Conservation (phyloP, 176 grass and related monocot species). For the Juncus effusus region DNA sequence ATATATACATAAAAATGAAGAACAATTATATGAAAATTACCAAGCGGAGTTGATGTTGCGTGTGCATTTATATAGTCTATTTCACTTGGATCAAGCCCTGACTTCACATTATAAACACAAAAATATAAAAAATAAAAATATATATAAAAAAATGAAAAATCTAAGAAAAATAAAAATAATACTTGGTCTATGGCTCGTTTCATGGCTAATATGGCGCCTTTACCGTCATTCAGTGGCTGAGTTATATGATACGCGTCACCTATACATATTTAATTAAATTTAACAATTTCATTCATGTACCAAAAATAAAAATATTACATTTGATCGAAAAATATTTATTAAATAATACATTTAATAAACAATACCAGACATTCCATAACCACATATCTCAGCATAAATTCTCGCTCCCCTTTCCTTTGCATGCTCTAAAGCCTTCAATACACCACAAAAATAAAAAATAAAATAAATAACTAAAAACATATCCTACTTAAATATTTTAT, state of each 20-base stretch:
- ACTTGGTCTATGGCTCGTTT: conserved; percentile 71
- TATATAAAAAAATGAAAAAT: background rate
- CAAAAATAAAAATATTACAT: conserved; percentile 6
- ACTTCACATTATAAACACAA: conserved; percentile 38
- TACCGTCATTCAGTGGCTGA: conserved; percentile 68
- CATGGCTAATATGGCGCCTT: conserved; percentile 87
- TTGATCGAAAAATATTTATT: too few species aligned
- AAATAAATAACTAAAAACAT: background rate
- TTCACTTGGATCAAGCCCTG: conserved; percentile 66
- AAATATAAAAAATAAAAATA: conserved; percentile 12
- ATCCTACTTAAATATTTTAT: background rate
- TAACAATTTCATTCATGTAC: conserved; percentile 9
- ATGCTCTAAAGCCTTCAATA: conserved; percentile 69
- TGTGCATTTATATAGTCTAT: conserved; percentile 89
- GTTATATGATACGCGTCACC: conserved; percentile 98
- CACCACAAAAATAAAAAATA: conserved; percentile 5
- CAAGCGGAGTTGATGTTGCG: conserved; percentile 91
- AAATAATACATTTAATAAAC: too few species aligned
- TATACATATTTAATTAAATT: conserved; percentile 19
- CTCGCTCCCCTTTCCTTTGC: conserved; percentile 66
- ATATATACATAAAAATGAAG: conserved; percentile 4
- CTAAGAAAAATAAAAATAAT: background rate
- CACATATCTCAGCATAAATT: conserved; percentile 93
- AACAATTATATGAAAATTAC: conserved; percentile 27
- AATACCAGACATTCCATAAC: conserved; percentile 92